Evolutionary conservation across 495 filamentous ascomycete species (phyloP).

Genomic region (Penicillium bovifimosum): DNA sequence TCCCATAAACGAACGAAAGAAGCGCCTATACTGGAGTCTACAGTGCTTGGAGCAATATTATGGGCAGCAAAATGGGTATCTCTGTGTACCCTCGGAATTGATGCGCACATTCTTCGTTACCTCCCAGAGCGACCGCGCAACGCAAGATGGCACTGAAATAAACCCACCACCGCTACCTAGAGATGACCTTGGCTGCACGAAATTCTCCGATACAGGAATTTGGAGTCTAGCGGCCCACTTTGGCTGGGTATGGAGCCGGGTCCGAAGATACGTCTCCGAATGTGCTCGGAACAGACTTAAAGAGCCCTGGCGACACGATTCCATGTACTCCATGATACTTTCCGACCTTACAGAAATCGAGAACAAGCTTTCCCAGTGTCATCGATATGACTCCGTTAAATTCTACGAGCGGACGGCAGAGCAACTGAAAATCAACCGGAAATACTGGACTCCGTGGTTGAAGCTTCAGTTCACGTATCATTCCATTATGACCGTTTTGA

Average conservation of each 20-base stretch:
- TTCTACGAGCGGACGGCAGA: conserved; percentile 40
- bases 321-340: conserved; percentile 39
- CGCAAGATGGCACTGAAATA: conserved; percentile 11
- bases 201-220: conserved; percentile 32
- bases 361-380: conserved; percentile 40
- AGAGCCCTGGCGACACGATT: conserved; percentile 44
- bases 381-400: conserved; percentile 44
- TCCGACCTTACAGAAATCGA: conserved; percentile 43
- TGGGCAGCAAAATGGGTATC: conserved; percentile 36
- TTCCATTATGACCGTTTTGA: conserved; percentile 39
- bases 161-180: conserved; percentile 33
- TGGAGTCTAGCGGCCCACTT: conserved; percentile 41
- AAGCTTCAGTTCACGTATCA: conserved; percentile 46
- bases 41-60: conserved; percentile 39
- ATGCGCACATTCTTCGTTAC: conserved; percentile 30
- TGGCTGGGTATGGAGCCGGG: conserved; percentile 43
- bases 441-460: conserved; percentile 43
- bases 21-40: conserved; percentile 41
- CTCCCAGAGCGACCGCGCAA: conserved; percentile 10
- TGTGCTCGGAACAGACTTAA: conserved; percentile 38
- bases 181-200: conserved; percentile 31
- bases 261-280: conserved; percentile 36
- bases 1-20: conserved; percentile 34
- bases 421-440: conserved; percentile 30
- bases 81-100: conserved; percentile 30